These are phyloP conservation scores for Chrysosphaeria jannelii DNA, from an alignment of 2,329 filamentous ascomycete genomes.

Conservation along the genomic window DNA sequence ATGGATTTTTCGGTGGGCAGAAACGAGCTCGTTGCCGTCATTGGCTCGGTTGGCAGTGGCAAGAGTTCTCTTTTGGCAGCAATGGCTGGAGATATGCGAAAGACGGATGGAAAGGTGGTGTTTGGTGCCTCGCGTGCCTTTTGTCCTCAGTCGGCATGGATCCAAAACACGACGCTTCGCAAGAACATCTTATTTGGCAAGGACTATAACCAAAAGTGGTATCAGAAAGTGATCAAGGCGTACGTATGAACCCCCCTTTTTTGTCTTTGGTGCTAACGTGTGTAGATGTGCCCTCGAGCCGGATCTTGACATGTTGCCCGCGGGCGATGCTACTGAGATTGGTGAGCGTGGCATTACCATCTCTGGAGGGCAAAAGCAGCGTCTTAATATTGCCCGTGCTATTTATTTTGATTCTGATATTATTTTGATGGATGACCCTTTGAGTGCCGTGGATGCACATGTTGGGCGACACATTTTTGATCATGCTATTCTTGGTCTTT, in stretches of 20 bases:
- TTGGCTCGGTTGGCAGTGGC: conserved; percentile 65
- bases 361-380: conserved; percentile 82
- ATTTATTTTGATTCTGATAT: conserved; percentile 41
- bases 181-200: conserved; percentile 86
- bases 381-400: conserved; percentile 70
- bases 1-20: conserved; percentile 37
- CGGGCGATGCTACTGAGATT: conserved; percentile 71
- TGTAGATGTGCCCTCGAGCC: conserved; percentile 62
- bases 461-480: conserved; percentile 62
- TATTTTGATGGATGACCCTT: conserved; percentile 37
- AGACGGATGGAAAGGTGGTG: conserved; percentile 40
- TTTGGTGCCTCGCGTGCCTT: conserved; percentile 63
- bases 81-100: conserved; percentile 79
- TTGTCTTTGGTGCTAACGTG: conserved; percentile 8
- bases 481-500: conserved; percentile 65
- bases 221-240: conserved; percentile 54
- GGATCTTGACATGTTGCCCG: conserved; percentile 79
- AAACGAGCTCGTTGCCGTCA: conserved; percentile 58
- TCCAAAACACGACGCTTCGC: conserved; percentile 65
- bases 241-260: conserved; percentile 13
- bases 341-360: conserved; percentile 88
- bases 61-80: conserved; percentile 77
- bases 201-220: conserved; percentile 45
- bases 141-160: conserved; percentile 93
- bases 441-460: conserved; percentile 39